A percentile compares a stretch with the other conserved stretches of the same genome.
These are phyloP conservation scores for Bacidia gigantensis DNA, from an alignment of 495 filamentous ascomycete species.

Conservation along the genomic window DNA sequence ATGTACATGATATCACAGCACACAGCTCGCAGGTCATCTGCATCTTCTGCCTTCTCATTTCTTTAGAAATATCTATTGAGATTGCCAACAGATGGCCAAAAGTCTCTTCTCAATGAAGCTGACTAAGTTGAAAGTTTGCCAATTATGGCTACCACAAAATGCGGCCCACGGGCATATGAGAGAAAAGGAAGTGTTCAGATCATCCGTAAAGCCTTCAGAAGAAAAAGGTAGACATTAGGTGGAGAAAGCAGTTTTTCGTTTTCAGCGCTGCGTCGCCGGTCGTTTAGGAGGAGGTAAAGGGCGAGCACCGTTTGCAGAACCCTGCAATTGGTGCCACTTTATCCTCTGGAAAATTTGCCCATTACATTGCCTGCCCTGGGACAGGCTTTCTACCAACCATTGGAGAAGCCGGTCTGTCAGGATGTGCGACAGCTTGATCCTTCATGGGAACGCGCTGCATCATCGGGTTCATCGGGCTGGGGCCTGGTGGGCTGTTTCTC, in stretches of 20 bases:
- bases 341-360: not conserved
- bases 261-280: conserved; percentile 8
- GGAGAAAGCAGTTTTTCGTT: conserved; percentile 6
- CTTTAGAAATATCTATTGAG: conserved; percentile 1
- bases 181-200: conserved; percentile 2
- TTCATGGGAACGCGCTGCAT: conserved; percentile 20
- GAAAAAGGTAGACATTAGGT: conserved; percentile 10
- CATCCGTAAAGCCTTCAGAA: not conserved
- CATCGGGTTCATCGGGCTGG: conserved; percentile 47
- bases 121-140: not conserved
- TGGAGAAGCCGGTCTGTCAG: conserved; percentile 24
- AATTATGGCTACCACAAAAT: conserved; percentile 3
- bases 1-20: conserved; percentile 9
- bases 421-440: conserved; percentile 16
- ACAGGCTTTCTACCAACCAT: conserved; percentile 31
- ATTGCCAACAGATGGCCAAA: conserved; percentile 1
- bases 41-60: not conserved
- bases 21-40: not conserved
- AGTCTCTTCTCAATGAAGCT: not conserved
- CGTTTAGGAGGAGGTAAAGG: not conserved
- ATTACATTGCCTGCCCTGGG: conserved; percentile 19
- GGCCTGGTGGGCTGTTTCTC: conserved; percentile 39
- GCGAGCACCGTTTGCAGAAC: not conserved
- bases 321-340: not conserved
- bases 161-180: conserved; percentile 2